These are phyloP conservation scores for Paraurostyla sp. DNA, from an alignment of 73 alveolate species.

Conservation along the genomic window DNA sequence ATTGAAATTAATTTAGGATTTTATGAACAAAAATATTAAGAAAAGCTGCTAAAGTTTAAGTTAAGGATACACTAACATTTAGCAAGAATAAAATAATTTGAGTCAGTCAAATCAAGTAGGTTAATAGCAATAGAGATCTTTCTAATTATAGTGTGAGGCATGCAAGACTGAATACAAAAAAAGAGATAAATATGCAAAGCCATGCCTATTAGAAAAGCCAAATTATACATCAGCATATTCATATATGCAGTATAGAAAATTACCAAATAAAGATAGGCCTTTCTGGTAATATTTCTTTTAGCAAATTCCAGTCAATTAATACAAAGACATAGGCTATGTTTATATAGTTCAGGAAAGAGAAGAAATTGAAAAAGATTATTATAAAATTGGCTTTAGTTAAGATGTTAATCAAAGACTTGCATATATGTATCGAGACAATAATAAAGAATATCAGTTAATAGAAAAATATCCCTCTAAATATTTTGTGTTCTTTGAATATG, in stretches of 20 bases:
- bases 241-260: background rate
- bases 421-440: background rate
- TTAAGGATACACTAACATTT: too few species aligned
- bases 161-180: too few species aligned
- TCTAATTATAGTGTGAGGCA: too few species aligned
- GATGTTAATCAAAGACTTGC: slow-evolving; percentile 22
- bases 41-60: too few species aligned
- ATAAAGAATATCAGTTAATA: background rate
- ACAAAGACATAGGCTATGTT: background rate
- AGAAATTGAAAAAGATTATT: background rate
- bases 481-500: background rate
- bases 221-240: background rate
- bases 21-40: too few species aligned
- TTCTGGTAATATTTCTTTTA: background rate
- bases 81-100: too few species aligned
- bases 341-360: background rate
- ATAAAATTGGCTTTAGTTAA: slow-evolving; percentile 4
- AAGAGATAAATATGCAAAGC: too few species aligned
- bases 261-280: background rate
- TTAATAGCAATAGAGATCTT: too few species aligned
- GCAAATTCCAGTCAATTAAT: background rate
- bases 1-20: too few species aligned
- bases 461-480: background rate
- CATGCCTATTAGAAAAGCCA: background rate
- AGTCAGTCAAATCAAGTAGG: too few species aligned